Conservation (phyloP, 345 rosid species). For the Eucalyptus shirleyi region DNA sequence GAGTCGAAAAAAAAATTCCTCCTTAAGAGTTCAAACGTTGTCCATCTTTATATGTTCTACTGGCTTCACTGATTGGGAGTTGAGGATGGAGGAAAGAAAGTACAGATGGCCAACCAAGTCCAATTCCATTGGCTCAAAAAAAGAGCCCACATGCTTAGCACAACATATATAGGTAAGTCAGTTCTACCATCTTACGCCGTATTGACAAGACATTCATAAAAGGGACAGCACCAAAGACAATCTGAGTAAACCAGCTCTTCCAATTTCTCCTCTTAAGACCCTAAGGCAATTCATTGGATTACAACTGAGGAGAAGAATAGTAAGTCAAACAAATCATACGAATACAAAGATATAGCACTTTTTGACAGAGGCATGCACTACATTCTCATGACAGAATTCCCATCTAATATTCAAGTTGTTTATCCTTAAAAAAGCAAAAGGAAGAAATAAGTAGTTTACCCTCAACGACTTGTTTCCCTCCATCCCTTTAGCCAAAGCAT, state of each 20-base stretch:
- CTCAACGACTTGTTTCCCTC: slow-evolving; percentile 79
- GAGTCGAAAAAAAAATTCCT: neutral
- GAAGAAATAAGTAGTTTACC: slow-evolving; percentile 20
- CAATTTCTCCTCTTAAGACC: neutral
- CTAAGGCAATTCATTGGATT: neutral
- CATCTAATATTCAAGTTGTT: neutral
- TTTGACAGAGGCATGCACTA: neutral
- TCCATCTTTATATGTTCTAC: neutral
- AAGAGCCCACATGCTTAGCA: neutral
- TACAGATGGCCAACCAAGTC: neutral
- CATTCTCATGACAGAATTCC: neutral
- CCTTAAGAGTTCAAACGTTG: neutral
- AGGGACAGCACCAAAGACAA: neutral
- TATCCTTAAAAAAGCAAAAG: neutral
- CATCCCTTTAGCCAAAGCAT: slow-evolving; percentile 89
- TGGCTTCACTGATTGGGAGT: neutral
- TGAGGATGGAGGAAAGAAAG: neutral
- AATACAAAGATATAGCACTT: neutral
- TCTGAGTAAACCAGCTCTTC: neutral
- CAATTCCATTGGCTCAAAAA: neutral
- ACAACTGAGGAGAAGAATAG: neutral
- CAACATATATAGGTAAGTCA: neutral
- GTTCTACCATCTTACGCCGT: neutral
- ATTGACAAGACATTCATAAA: neutral
- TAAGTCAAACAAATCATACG: neutral